phyloP scores from a whole-genome alignment of 192 early-diverging fungal genomes.

The Coemansia sp. region DNA sequence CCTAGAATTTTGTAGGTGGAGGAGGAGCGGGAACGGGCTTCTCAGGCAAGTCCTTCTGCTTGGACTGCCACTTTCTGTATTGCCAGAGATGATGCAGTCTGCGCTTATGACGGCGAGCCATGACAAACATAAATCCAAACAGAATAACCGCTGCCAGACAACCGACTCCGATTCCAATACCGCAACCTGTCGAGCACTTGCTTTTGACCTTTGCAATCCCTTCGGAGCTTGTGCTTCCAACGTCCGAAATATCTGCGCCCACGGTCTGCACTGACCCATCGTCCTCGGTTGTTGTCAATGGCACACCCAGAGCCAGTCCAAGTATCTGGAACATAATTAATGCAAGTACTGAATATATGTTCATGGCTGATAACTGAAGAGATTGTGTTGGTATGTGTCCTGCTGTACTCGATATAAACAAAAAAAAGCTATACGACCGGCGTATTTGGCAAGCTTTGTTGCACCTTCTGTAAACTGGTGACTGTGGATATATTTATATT shows the following conservation, averaged over 20 bases:
- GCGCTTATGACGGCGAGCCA: constrained; percentile 47
- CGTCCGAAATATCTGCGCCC: not conserved
- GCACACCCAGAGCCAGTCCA: not conserved
- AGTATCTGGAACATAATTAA: not conserved
- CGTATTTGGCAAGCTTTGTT: too few relatives aligned
- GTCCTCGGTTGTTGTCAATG: constrained; percentile 1
- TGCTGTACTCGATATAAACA: too few relatives aligned
- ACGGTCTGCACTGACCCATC: not conserved
- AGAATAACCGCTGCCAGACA: constrained; percentile 36
- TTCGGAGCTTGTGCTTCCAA: not conserved
- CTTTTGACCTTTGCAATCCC: constrained; percentile 10
- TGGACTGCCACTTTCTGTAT: constrained; percentile 42
- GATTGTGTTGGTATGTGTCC: not conserved
- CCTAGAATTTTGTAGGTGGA: constrained; percentile 30
- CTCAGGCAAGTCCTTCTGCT: constrained; percentile 46
- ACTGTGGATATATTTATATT: not conserved
- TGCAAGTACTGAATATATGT: not conserved
- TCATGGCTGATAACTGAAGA: too few relatives aligned
- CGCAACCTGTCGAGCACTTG: constrained; percentile 46
- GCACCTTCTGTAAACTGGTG: too few relatives aligned
- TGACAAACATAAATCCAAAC: constrained; percentile 33
- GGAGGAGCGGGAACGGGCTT: constrained; percentile 49
- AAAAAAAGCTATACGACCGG: too few relatives aligned
- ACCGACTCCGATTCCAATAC: constrained; percentile 46
- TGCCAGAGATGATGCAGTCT: constrained; percentile 28